phyloP scores from a whole-genome alignment of 2,329 filamentous ascomycete genomes.

The Ceratocystis cacaofunesta region DNA sequence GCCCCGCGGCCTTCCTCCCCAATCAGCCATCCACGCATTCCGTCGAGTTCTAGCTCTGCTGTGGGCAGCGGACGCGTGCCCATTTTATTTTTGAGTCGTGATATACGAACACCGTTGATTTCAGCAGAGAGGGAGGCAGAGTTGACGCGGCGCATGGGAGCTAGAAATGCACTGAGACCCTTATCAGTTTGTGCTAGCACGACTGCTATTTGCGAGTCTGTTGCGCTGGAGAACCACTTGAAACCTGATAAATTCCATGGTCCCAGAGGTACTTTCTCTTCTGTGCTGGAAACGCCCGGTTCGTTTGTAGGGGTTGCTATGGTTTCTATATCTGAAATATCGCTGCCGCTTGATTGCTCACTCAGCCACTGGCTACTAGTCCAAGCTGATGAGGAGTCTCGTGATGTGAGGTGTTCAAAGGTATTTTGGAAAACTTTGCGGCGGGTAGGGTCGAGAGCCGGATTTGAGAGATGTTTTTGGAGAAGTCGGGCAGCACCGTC shows the following conservation, averaged over 20 bases:
- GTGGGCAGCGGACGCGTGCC: constrained; percentile 57
- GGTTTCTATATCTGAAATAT: constrained; percentile 55
- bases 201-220: constrained; percentile 43
- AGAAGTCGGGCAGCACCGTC: constrained; percentile 44
- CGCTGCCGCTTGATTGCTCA: constrained; percentile 52
- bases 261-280: constrained; percentile 29
- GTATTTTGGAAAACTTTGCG: constrained; percentile 36
- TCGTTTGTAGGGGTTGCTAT: constrained; percentile 27
- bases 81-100: constrained; percentile 57
- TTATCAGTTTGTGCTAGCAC: constrained; percentile 45
- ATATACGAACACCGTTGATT: constrained; percentile 53
- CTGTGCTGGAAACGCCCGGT: not conserved
- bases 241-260: constrained; percentile 50
- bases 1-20: constrained; percentile 52
- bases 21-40: constrained; percentile 50
- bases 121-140: constrained; percentile 26
- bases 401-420: constrained; percentile 37
- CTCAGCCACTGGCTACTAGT: constrained; percentile 71
- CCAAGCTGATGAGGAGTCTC: constrained; percentile 40
- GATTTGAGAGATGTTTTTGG: constrained; percentile 28
- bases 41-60: constrained; percentile 51
- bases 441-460: constrained; percentile 22
- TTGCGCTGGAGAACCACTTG: constrained; percentile 58
- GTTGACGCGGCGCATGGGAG: constrained; percentile 40
- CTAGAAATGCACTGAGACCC: constrained; percentile 46